Base-by-base conservation (phyloP, 306 rosid genomes). In the Sesbania bispinosa region DNA sequence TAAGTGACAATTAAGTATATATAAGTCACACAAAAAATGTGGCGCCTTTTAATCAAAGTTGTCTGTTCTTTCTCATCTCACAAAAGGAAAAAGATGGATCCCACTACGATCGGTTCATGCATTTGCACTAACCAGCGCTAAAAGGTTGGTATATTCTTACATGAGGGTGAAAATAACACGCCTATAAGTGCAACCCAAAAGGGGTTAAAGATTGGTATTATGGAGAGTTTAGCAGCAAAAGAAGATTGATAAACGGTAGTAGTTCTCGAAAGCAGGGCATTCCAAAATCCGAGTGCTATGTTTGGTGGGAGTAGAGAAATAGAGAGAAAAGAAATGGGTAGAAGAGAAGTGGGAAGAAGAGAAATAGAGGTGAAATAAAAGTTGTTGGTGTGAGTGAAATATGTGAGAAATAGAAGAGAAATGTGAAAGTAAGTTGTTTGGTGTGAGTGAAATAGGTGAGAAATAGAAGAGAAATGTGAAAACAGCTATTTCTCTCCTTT, bases 71-170 rank as follows among this genome's bases (percentile, higher is more conserved):
- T 69, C 64, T 60, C 41, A 18, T 47, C 27, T 26, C 48, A 48
- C n/a, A 42, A 52, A n/a, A 52, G 30, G 52, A 51, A 62, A 69
- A 41, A 33, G 43, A 35, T n/a, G n/a, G n/a, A n/a, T n/a, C 45
- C 52, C 45, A 67, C 69, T 14, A 41, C 9, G 18, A 21, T 59
- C n/a, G 67, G 55, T 41, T 62, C 71, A 67, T 60, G 77, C 76
- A 51, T 42, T 59, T 59, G 58, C 52, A 21, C 50, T 62, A 73
- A 15, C 14, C n/a, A n/a, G 50, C 16, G 72, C 24, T 14, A 47
- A 65, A 29, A 36, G 20, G 47, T 1, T 47, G 47, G 36, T n/a
- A n/a, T n/a, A n/a, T n/a, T n/a, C n/a, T n/a, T n/a, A n/a, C n/a
- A n/a, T n/a, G n/a, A n/a, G n/a, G n/a, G n/a, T 54, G 29, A 30